Conservation (phyloP, 2,329 filamentous ascomycete species). For the Hypoxylon sp. region DNA sequence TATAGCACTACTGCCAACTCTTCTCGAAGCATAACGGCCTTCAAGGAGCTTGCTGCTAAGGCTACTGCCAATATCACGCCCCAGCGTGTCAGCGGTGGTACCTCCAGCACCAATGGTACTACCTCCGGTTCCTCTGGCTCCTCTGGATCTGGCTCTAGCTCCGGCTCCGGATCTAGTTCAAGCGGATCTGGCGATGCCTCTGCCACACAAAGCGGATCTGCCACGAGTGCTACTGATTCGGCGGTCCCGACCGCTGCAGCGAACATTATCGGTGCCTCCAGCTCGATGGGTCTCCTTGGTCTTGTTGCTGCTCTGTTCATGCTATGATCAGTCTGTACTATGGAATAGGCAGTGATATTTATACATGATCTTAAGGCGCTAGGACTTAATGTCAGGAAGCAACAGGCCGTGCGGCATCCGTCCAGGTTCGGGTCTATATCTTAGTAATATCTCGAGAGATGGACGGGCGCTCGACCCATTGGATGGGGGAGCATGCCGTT, state of each 20-base stretch:
- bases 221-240: conserved; percentile 10
- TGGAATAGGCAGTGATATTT: conserved; percentile 9
- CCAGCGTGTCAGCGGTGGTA: conserved; percentile 42
- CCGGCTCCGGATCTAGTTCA: conserved; percentile 22
- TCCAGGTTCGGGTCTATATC: conserved; percentile 10
- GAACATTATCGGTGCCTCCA: conserved; percentile 55
- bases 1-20: conserved; percentile 64
- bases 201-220: conserved; percentile 20
- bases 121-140: conserved; percentile 19
- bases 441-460: conserved; percentile 7
- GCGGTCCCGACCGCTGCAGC: conserved; percentile 40
- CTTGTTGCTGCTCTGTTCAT: conserved; percentile 58
- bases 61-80: conserved; percentile 53
- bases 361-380: conserved; percentile 11
- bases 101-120: conserved; percentile 48
- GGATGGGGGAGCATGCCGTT: conserved; percentile 27
- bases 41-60: conserved; percentile 58
- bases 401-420: conserved; percentile 24
- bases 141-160: conserved; percentile 38
- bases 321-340: conserved; percentile 50
- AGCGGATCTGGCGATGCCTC: conserved; percentile 21
- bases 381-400: conserved; percentile 33
- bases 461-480: conserved; percentile 21
- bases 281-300: conserved; percentile 59
- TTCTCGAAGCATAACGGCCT: conserved; percentile 64